Base-by-base conservation (phyloP, 2,329 filamentous ascomycete species). In the Dactylellina leptospora region DNA sequence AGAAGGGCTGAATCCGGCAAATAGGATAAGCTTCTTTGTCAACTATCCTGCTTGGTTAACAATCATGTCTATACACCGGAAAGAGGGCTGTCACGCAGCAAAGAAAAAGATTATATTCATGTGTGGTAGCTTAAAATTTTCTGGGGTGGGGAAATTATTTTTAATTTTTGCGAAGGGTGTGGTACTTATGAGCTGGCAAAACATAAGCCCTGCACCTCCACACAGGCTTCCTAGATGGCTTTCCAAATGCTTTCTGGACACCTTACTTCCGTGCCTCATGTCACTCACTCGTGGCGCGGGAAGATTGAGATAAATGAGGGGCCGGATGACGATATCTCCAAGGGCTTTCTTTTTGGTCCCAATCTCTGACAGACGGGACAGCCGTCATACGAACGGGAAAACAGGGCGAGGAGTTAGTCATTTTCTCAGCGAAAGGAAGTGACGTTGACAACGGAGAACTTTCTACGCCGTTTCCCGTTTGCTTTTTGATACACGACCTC, bases 171-270 rank as follows among this genome's bases (percentile, higher is more conserved):
- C 53, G 47, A 72, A 64, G 59, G 68, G 68, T 72, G 68, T 72
- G 68, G 68, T 72, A 64, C 68, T 55, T 72, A 50, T 72, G 68
- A 72, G 68, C 59, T 72, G 68, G 68, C 68, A 72, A 25, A 50
- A 61, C 59, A 72, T 60, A 72, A 72, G 68, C 68, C 68, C 53
- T 72, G 68, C 59, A 72, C 68, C 66, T 70, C 64, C 68, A 72
- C 59, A 72, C 28, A 47, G 58, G 47, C 45, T 48, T 55, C 45
- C 36, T 71, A 53, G 54, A 69, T 40, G 50, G 38, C 50, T 28
- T 58, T 54, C 27, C 36, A 48, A 33, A 47, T 25, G 18, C 47
- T 72, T n/a, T 33, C 53, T 54, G 45, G 27, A 60, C 54, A 63
- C 64, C 66, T 60, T 64, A 50, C 59, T 72, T 64, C 68, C 68